Conservation (phyloP, 2,329 filamentous ascomycete species). For the Epichloe hybrida region DNA sequence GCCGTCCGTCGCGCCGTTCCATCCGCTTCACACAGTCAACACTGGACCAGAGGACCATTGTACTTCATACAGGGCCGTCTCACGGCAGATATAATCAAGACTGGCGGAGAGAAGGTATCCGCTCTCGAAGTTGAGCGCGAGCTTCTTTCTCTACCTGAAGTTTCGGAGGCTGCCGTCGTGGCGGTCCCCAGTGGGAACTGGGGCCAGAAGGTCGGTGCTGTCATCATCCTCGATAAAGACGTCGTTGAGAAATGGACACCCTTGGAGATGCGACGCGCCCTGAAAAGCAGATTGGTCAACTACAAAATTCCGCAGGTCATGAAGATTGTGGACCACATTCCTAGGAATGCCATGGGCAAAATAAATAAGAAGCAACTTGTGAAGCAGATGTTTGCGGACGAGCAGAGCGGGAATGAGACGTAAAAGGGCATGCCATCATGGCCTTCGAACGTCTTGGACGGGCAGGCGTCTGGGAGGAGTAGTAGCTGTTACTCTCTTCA, state of each 20-base stretch:
- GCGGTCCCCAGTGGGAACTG: slow-evolving; percentile 76
- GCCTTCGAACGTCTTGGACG: no score
- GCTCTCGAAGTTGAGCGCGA: slow-evolving; percentile 92
- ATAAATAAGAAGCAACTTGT: slow-evolving; percentile 60
- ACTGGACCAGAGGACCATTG: slow-evolving; percentile 52
- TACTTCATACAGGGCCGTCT: slow-evolving; percentile 88
- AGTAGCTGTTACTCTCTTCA: no score
- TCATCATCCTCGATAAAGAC: slow-evolving; percentile 60
- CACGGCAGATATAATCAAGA: slow-evolving; percentile 95
- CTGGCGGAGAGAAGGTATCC: slow-evolving; percentile 80
- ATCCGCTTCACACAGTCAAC: slow-evolving; percentile 31
- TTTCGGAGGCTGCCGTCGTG: slow-evolving; percentile 77
- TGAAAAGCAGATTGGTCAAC: slow-evolving; percentile 61
- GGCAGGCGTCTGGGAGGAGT: no score
- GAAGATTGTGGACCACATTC: slow-evolving; percentile 65
- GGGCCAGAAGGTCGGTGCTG: slow-evolving; percentile 88
- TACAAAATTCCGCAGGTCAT: slow-evolving; percentile 94
- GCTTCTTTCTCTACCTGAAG: slow-evolving; percentile 65
- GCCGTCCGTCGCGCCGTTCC: slow-evolving; percentile 48
- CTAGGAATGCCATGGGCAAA: slow-evolving; percentile 95
- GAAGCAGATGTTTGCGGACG: slow-evolving; percentile 45
- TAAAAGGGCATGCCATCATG: slow-evolving; percentile 12
- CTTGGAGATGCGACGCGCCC: slow-evolving; percentile 72
- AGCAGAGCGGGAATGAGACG: slow-evolving; percentile 47
- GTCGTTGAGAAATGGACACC: slow-evolving; percentile 50